Base-by-base conservation (phyloP, 345 rosid species). In the Sisymbrium irio region DNA sequence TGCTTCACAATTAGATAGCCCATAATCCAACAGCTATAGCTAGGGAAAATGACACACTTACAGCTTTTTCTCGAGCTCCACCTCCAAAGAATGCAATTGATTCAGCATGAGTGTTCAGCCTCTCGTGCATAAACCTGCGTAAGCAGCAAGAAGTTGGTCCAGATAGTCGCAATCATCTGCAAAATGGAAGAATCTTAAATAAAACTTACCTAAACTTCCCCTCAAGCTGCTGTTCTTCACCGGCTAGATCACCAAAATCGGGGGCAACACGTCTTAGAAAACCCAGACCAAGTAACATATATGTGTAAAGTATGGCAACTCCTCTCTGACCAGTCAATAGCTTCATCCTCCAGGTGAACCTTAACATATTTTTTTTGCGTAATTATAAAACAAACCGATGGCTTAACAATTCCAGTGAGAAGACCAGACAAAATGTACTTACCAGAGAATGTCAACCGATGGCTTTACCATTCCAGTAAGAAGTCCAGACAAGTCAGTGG, bases 261-360 rank as follows among this genome's bases (percentile, higher is more conserved):
- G 99, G 99, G 67, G 98, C 88, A 58, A 90, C 87, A 44, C 82
- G 80, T 82, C 99, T 85, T 56, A 95, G 83, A 80, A 95, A 90
- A 69, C 98, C 99, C 56, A 92, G 84, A 78, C 99, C 97, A 54
- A 95, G 85, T 58, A 92, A 82, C 99, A 95, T 95, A 78, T 95
- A 95, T 40, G 91, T 81, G 80, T 95, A 95, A 72, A 95, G 83
- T 64, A 95, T 92, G 78, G 90, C 88, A 72, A 95, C 98, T 65
- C 99, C 99, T 71, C 97, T 89, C 77, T 22, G 89, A 61, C 99
- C 99, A 41, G 96, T 92, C 85, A 95, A 78, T 39, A 86, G 85
- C 89, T 88, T 92, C 99, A 95, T 95, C 83, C 98, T 93, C 99
- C 99, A 95, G 47, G 99, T 90, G 77, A 95, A 92, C 99, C 98